phyloP scores from a whole-genome alignment of 108 stramenopile species.

The Discostella stelligeroides region DNA sequence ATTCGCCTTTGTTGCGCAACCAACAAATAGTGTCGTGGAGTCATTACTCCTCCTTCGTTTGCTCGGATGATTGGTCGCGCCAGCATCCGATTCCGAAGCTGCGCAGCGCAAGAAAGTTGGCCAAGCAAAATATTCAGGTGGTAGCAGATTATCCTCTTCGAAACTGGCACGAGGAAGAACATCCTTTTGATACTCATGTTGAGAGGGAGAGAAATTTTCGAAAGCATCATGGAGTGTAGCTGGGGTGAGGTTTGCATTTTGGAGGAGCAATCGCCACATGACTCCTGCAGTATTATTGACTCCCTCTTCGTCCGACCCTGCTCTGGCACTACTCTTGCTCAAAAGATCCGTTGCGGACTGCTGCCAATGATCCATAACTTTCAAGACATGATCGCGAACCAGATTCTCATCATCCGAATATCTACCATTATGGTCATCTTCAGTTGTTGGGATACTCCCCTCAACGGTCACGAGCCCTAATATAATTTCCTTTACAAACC shows the following conservation, averaged over 20 bases:
- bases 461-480: background rate
- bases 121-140: conserved; percentile 20
- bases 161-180: background rate
- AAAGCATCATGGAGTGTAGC: background rate
- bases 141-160: conserved; percentile 4
- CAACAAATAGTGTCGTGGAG: background rate
- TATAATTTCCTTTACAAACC: conserved; percentile 17
- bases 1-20: background rate
- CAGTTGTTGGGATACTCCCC: background rate
- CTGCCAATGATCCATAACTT: conserved; percentile 9
- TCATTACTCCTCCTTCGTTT: conserved; percentile 21
- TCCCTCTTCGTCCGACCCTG: background rate
- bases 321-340: background rate
- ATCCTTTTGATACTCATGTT: background rate
- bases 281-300: conserved; percentile 7
- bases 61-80: conserved; percentile 9
- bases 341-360: background rate
- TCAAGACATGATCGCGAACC: background rate
- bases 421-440: background rate
- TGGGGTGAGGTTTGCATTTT: conserved; percentile 9
- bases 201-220: background rate
- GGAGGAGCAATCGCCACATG: conserved; percentile 30
- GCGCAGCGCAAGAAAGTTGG: conserved; percentile 17
- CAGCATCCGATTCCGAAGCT: background rate
- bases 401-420: background rate